Conservation (phyloP, 306 rosid species). For the Pyrus pyrifolia region DNA sequence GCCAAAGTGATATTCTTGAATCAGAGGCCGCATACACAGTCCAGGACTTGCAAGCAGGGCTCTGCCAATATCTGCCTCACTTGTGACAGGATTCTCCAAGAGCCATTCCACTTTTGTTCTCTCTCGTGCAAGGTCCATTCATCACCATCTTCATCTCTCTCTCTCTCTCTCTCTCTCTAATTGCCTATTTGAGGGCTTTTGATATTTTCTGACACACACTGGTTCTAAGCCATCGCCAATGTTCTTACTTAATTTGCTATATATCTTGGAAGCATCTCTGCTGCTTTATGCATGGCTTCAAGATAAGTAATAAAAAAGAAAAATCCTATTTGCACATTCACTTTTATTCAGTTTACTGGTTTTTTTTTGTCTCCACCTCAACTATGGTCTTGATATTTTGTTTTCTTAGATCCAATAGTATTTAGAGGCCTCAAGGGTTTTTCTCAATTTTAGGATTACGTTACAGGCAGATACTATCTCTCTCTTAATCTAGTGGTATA, state of each 20-base stretch:
- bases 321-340: background rate
- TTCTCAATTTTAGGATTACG: background rate
- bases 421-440: background rate
- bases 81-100: constrained; percentile 90
- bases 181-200: constrained; percentile 1
- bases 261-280: background rate
- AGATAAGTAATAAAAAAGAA: background rate
- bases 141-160: background rate
- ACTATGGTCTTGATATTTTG: background rate
- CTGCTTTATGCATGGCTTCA: background rate
- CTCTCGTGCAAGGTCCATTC: constrained; percentile 87
- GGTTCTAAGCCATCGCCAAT: background rate
- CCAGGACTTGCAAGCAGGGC: constrained; percentile 59
- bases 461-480: background rate
- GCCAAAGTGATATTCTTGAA: constrained; percentile 93
- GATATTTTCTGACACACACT: constrained; percentile 5
- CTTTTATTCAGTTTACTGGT: background rate
- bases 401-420: background rate
- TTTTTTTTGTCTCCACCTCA: background rate
- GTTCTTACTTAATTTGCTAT: background rate
- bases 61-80: constrained; percentile 73
- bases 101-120: constrained; percentile 86
- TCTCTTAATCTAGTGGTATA: background rate
- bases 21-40: constrained; percentile 86
- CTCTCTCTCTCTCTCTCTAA: background rate